phyloP scores from a whole-genome alignment of 148 eudicot species.

The Silene latifolia region DNA sequence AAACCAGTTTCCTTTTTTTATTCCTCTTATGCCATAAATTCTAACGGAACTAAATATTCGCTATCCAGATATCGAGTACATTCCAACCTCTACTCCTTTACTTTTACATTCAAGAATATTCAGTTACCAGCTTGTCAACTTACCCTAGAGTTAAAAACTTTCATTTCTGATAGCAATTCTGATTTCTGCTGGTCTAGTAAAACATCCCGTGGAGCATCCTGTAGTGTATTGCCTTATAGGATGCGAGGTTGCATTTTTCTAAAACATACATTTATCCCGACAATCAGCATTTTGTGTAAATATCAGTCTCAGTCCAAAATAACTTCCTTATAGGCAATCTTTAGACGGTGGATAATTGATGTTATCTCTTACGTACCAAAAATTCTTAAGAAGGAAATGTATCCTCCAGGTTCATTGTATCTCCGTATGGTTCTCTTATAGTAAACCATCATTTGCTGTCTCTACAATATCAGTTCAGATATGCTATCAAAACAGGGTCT shows the following conservation, averaged over 20 bases:
- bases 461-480: neutral
- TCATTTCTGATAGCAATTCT: neutral
- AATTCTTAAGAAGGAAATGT: neutral
- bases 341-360: neutral
- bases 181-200: neutral
- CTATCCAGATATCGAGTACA: neutral
- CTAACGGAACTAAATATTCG: slow-evolving; percentile 2
- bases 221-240: neutral
- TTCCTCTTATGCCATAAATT: neutral
- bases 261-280: neutral
- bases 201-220: neutral
- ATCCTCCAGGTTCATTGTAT: neutral
- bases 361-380: neutral
- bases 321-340: neutral
- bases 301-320: neutral
- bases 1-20: neutral
- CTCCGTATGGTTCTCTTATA: neutral
- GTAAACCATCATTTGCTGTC: neutral
- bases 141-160: neutral
- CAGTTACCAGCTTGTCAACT: neutral
- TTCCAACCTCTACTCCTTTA: neutral
- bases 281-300: neutral
- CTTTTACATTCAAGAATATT: neutral
- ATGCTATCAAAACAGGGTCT: neutral
- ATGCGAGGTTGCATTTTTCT: neutral